Evolutionary conservation across 75 land plant species (phyloP).

Genomic region (Chamaecyparis obtusa): DNA sequence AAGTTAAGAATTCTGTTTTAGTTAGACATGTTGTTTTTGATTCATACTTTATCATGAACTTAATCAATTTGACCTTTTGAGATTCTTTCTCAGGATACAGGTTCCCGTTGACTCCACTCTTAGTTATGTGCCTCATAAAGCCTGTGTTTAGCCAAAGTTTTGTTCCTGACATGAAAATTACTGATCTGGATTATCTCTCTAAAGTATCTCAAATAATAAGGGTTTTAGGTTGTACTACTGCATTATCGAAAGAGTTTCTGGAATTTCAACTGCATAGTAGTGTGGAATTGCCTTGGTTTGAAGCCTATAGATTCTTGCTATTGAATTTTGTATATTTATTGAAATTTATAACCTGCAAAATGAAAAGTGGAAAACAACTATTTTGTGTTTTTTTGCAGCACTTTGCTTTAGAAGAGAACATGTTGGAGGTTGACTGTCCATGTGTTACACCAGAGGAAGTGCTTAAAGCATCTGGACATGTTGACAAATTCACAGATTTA

Average conservation of each 20-base stretch:
- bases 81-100: background rate
- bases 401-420: slow-evolving; percentile 88
- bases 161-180: background rate
- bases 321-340: background rate
- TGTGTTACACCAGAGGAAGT: slow-evolving; percentile 96
- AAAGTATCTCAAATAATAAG: background rate
- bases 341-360: background rate
- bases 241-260: background rate
- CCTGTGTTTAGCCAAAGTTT: background rate
- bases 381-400: slow-evolving; percentile 41
- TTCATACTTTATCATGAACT: background rate
- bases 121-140: background rate
- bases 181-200: background rate
- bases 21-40: background rate
- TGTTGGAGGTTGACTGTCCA: slow-evolving; percentile 96
- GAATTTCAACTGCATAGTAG: too few relatives aligned
- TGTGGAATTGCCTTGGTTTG: background rate
- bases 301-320: background rate
- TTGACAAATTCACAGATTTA: slow-evolving; percentile 94
- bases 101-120: background rate
- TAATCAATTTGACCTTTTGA: too few relatives aligned
- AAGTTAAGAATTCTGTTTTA: background rate
- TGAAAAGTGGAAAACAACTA: background rate
- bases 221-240: background rate
- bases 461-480: slow-evolving; percentile 96